Evolutionary conservation across 139 green algal species (phyloP).

Genomic region (Tetraselmis striata): DNA sequence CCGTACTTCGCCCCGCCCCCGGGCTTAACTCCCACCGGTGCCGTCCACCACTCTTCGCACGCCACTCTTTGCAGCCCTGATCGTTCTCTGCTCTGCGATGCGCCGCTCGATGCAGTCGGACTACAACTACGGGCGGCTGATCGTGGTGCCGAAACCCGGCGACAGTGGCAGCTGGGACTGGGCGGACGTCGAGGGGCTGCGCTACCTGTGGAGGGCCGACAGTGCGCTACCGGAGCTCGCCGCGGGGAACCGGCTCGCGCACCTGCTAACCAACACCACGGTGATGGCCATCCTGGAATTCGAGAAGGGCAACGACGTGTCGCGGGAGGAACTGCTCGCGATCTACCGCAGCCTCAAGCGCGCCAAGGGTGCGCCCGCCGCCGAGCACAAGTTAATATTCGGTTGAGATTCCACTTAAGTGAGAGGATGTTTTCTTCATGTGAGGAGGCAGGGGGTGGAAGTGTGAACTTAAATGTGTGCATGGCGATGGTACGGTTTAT

Average conservation of each 20-base stretch:
- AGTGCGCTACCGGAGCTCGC: background rate
- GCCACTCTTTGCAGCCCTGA: background rate
- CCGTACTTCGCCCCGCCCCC: background rate
- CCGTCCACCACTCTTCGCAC: background rate
- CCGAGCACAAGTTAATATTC: too few relatives aligned
- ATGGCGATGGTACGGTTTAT: too few relatives aligned
- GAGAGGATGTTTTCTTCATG: too few relatives aligned
- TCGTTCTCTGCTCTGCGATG: background rate
- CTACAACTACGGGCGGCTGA: background rate
- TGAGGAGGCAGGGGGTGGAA: too few relatives aligned
- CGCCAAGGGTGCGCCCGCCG: background rate
- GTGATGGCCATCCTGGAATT: background rate
- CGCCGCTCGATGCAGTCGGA: background rate
- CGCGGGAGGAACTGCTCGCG: background rate
- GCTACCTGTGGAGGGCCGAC: background rate
- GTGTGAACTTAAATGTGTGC: too few relatives aligned
- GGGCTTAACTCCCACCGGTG: background rate
- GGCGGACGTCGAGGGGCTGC: background rate
- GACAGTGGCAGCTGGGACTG: background rate
- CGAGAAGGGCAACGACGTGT: background rate
- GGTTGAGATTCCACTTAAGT: too few relatives aligned
- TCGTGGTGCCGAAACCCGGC: background rate
- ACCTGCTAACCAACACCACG: background rate
- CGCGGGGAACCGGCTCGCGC: background rate
- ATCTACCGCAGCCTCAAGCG: background rate